Base-by-base conservation (phyloP, 2,329 filamentous ascomycete species). In the Tolypocladium amazonense region DNA sequence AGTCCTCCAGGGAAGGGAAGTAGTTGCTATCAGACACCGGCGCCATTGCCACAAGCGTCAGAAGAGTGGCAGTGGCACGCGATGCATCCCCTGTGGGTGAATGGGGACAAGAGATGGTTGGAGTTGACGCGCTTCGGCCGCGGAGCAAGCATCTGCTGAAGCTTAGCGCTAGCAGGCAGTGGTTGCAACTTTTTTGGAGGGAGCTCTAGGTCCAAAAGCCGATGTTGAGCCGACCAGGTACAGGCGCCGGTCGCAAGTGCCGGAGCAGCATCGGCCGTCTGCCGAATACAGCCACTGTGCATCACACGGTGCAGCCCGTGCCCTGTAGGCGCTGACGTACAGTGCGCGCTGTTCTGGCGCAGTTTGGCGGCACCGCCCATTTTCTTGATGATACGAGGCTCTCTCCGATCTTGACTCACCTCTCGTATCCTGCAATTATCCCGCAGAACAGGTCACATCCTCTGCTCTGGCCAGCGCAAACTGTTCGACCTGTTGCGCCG, bases 1-100 rank as follows among this genome's bases (percentile, higher is more conserved):
- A 95, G 72, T 89, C 86, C 75, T 91, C 88, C 75, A 97, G 81
- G 70, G 91, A 85, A 70, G 92, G 90, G 70, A 95, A 89, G 77
- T 92, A 94, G 72, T 83, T 80, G 70, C 79, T 78, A 76, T 88
- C 87, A 70, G 84, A 81, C 71, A 84, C 77, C 75, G 86, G 81
- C 78, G 86, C 88, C 88, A 91, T 92, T 78, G 76, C 79, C 78
- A 73, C 77, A 73, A 76, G 75, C 75, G 76, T 81, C 76, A 79
- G 76, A 75, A 74, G 61, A 68, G 72, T 66, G 69, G 69, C 68
- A 71, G 70, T 67, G 69, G 65, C 69, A 70, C 67, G 66, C 71
- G 70, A 73, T 67, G 70, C 74, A 76, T 76, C 70, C 73, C 72
- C 71, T 69, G 63, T 59, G 62, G 61, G 56, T 30, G 54, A 47